Evolutionary conservation across 1,139 yeast species (phyloP), one percentile per base, ranked within the genome.

Genomic region (Pichia sp.): DNA sequence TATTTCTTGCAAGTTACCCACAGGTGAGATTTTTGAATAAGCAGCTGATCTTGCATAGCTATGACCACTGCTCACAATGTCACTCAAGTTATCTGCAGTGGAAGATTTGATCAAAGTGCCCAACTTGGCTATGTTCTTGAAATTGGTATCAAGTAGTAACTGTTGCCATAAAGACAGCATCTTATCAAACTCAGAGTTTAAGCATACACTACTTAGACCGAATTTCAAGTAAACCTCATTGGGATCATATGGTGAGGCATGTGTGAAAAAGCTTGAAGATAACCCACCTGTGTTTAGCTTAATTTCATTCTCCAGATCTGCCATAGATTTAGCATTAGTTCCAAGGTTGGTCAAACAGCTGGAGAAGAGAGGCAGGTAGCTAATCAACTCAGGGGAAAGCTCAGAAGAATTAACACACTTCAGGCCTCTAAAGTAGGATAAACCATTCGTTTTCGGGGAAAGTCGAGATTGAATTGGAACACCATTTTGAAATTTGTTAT

Each of bases 41-140:
- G 96, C 84, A 60, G 73, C 80, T 4, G 83, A 75, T 59, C 83
- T 78, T 1, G 98, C 96, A 69, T 78, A 91, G 1, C 85, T 74
- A 65, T 93, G 98, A 0, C 99, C 99, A 48, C 86, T 74, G 56
- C 91, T 95, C 6, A 96, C 93, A 49, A 90, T 79, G 10, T 78
- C 74, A 61, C 90, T 83, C 60, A 90, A 73, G 62, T 87, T 89
- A 61, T 89, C 91, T 43, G 91, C 86, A 0, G 88, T 86, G 65
- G 85, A 69, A 49, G 84, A 79, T 61, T 85, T 87, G 44, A 95
- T 80, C 58, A 93, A 73, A 1, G 88, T 82, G 56, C 80, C 74
- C 54, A 93, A 73, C 63, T 91, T 93, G 49, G 84, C 85, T 51
- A 82, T 72, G 47, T 87, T 86, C 21, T 72, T 73, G 61, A 89